Conservation (phyloP, 202 grass and related monocot genomes). For the Zizania palustris region DNA sequence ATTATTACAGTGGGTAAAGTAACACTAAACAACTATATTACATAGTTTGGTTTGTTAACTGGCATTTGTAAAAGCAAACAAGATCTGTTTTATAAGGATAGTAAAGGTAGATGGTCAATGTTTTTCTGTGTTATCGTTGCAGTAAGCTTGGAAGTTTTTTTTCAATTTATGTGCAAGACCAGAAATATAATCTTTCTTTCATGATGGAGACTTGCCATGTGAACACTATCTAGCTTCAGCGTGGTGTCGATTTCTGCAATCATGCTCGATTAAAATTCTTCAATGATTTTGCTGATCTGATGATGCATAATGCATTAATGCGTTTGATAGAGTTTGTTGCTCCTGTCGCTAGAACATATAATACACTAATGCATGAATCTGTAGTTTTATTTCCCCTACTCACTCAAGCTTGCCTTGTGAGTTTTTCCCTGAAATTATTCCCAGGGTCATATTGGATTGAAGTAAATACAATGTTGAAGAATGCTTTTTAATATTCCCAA, state of each 20-base stretch:
- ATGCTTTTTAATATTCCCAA: conserved; percentile 59
- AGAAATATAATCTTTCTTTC: too few species aligned
- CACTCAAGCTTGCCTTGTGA: conserved; percentile 17
- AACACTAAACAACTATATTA: not conserved
- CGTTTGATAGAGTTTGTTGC: not conserved
- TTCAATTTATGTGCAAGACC: not conserved
- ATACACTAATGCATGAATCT: conserved; percentile 1
- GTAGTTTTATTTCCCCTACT: conserved; percentile 15
- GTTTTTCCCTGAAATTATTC: conserved; percentile 44
- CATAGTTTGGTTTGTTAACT: not conserved
- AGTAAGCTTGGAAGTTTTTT: conserved; percentile 14
- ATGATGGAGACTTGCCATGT: too few species aligned
- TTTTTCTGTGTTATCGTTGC: not conserved
- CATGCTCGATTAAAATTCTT: not conserved
- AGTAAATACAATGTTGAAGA: conserved; percentile 63
- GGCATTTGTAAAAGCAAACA: not conserved
- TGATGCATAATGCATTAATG: not conserved
- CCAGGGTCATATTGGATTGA: conserved; percentile 60
- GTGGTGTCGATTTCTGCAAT: not conserved
- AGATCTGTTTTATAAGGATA: conserved; percentile 12
- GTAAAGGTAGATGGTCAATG: not conserved
- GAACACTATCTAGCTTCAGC: too few species aligned
- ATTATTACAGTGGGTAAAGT: conserved; percentile 82
- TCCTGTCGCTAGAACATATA: not conserved
- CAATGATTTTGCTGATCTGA: not conserved